A percentile compares a stretch with the other conserved stretches of the same genome.
Evolutionary conservation across 176 grass and related monocot genomes (phyloP).

Genomic region (Oryza punctata): DNA sequence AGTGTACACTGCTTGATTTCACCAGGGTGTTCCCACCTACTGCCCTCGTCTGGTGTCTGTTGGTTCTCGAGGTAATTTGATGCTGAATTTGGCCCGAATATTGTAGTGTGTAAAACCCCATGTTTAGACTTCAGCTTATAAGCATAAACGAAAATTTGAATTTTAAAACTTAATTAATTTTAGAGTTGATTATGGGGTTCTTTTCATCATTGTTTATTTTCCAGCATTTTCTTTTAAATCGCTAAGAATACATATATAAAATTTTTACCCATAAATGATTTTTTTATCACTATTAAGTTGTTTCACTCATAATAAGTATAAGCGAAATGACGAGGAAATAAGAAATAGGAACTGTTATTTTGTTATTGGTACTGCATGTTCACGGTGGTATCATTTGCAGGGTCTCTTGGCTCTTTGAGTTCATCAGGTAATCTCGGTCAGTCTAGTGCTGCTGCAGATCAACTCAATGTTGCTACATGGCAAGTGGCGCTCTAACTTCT

Average conservation of each 20-base stretch:
- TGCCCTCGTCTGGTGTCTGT: conserved; percentile 82
- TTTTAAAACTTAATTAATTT: too few species aligned
- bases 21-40: conserved; percentile 71
- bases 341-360: not conserved
- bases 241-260: too few species aligned
- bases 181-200: too few species aligned
- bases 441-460: conserved; percentile 1
- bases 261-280: too few species aligned
- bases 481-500: conserved; percentile 33
- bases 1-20: conserved; percentile 20
- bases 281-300: too few species aligned
- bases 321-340: too few species aligned
- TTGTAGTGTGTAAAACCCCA: not conserved
- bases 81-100: not conserved
- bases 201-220: too few species aligned
- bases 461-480: conserved; percentile 52
- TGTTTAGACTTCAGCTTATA: too few species aligned
- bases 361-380: not conserved
- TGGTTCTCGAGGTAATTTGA: conserved; percentile 67
- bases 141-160: too few species aligned
- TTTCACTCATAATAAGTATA: too few species aligned
- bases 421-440: conserved; percentile 38
- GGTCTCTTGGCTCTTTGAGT: conserved; percentile 68
- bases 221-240: too few species aligned
- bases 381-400: conserved; percentile 29